A percentile compares a stretch with the other conserved stretches of the same genome.
phyloP scores from a whole-genome alignment of 768 basidiomycete genomes.

The Favolaschia claudopus region DNA sequence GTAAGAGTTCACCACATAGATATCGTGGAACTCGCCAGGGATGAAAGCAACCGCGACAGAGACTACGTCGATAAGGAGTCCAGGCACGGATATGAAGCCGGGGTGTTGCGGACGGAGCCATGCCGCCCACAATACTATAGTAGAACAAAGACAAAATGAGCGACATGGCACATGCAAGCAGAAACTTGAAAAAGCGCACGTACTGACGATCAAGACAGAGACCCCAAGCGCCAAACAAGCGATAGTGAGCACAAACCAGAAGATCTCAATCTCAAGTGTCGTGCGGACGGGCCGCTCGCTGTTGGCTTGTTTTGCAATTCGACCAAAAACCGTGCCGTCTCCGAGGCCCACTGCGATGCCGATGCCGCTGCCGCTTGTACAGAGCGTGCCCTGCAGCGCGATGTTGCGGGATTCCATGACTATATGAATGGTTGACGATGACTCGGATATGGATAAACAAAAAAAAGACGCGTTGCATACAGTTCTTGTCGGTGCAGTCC shows the following conservation, averaged over 20 bases:
- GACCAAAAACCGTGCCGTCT: slow-evolving; percentile 57
- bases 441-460: neutral
- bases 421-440: slow-evolving; percentile 30
- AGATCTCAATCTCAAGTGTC: slow-evolving; percentile 61
- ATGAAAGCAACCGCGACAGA: slow-evolving; percentile 53
- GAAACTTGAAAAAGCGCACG: slow-evolving; percentile 45
- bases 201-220: slow-evolving; percentile 56
- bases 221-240: slow-evolving; percentile 51
- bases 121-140: slow-evolving; percentile 33
- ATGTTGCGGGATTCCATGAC: slow-evolving; percentile 60
- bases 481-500: slow-evolving; percentile 45
- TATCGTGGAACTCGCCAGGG: slow-evolving; percentile 1
- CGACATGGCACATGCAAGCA: no score
- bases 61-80: slow-evolving; percentile 63
- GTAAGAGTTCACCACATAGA: neutral
- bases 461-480: slow-evolving; percentile 30
- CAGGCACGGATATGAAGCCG: slow-evolving; percentile 55
- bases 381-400: slow-evolving; percentile 63
- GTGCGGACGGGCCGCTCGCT: slow-evolving; percentile 47
- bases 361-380: slow-evolving; percentile 55
- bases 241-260: slow-evolving; percentile 62
- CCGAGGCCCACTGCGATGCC: slow-evolving; percentile 59
- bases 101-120: slow-evolving; percentile 52
- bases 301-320: slow-evolving; percentile 47
- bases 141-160: neutral